These are phyloP conservation scores for Glycine latifolia DNA, from an alignment of 306 rosid genomes.

Conservation along the genomic window DNA sequence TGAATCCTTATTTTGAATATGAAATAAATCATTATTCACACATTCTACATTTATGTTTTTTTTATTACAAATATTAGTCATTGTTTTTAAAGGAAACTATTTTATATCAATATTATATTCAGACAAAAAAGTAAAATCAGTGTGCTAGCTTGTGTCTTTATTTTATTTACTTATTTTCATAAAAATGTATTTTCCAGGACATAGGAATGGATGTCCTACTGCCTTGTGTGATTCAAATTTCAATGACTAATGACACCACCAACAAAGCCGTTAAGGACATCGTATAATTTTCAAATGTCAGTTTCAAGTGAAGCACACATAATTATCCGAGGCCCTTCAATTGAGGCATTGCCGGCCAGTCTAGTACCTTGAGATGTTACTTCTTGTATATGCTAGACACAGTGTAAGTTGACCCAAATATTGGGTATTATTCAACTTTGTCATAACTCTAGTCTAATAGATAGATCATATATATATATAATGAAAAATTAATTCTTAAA, in stretches of 20 bases:
- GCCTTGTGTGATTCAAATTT: constrained; percentile 20
- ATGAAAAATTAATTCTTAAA: too few species aligned
- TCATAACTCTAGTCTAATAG: constrained; percentile 4
- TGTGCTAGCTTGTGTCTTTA: neutral
- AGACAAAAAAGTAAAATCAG: too few species aligned
- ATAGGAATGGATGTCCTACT: neutral
- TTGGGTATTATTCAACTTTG: constrained; percentile 3
- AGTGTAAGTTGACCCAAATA: constrained; percentile 28
- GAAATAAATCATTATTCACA: too few species aligned
- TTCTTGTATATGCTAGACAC: neutral
- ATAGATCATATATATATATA: constrained; percentile 17
- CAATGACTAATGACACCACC: constrained; percentile 34
- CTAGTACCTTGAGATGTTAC: neutral
- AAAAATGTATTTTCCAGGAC: neutral
- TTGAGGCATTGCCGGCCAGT: constrained; percentile 18
- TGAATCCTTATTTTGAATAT: too few species aligned
- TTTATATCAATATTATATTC: too few species aligned
- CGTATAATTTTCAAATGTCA: constrained; percentile 22
- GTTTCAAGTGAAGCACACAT: constrained; percentile 15
- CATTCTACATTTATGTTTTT: too few species aligned
- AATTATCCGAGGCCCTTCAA: neutral
- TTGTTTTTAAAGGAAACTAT: too few species aligned
- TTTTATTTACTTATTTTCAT: neutral
- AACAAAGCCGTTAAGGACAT: neutral
- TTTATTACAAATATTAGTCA: too few species aligned